Base-by-base conservation (phyloP, 2,329 filamentous ascomycete species). In the Cercospora sesami region DNA sequence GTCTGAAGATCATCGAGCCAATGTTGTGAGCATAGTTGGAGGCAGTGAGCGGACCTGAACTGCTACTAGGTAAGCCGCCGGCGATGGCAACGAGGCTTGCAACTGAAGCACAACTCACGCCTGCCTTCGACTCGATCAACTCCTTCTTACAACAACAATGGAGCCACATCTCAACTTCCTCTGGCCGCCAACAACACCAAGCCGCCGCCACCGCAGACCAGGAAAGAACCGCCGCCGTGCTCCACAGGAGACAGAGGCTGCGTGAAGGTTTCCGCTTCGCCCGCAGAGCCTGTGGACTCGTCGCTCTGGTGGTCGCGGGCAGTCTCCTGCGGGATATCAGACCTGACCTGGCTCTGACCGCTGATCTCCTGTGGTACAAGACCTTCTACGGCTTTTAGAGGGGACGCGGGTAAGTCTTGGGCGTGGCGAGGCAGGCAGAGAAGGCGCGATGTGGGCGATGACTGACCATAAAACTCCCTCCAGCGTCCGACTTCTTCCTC, bases 361-460 rank as follows among this genome's bases (percentile, higher is more conserved):
- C 42, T 16, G 48, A 48, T 63, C 39, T 63, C 42, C 39, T 63
- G 42, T 63, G 60, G 42, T 63, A 30, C 23, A 45, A 28, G 23
- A 42, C 21, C 23, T 39, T 51, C 42, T 63, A 51, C 42, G 60
- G 60, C 60, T 63, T 53, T 7, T 61, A 30, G n/a, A 48, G 21
- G 16, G 12, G 36, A 18, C 18, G 21, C 9, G 12, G 36, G 42
- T 63, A 36, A 63, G 60, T 63, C 39, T 18, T 31, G 16, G 7
- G 26, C 36, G 28, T 42, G 30, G 18, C 14, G n/a, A 60, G n/a
- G 18, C 42, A 23, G 42, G 18, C 42, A 23, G 42, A 48, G 18
- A 48, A 48, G 42, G 42, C 42, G 42, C 42, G 42, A 23, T 23
- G 42, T 18, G 42, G 42, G 42, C 42, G 18, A 10, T 51, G 45